Evolutionary conservation across 2,329 filamentous ascomycete genomes (phyloP).

Genomic region (Aspergillus clavatus): DNA sequence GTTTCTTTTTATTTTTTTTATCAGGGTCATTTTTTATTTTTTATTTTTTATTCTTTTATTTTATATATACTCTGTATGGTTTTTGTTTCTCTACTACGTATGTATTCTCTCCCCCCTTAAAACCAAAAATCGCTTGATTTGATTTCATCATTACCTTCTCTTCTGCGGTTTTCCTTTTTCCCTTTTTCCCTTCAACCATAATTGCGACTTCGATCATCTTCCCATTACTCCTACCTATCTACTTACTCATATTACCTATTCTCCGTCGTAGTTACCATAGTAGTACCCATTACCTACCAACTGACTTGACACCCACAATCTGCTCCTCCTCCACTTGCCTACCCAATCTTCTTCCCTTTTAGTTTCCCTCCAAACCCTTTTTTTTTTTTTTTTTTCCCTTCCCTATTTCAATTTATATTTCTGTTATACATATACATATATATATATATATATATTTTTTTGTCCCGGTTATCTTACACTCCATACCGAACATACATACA

Average conservation of each 20-base stretch:
- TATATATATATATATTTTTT: conserved; percentile 16
- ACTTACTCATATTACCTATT: conserved; percentile 1
- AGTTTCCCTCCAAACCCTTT: conserved; percentile 5
- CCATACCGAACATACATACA: conserved; percentile 1
- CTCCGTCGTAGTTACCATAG: no score
- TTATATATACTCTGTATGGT: conserved; percentile 4
- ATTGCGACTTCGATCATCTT: no score
- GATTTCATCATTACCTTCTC: not conserved
- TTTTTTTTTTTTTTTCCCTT: not conserved
- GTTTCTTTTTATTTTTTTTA: conserved; percentile 9
- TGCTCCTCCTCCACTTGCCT: conserved; percentile 2
- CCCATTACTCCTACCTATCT: no score
- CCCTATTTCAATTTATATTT: conserved; percentile 1
- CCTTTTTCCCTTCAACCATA: not conserved
- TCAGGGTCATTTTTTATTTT: conserved; percentile 3
- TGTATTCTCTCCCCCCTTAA: conserved; percentile 14
- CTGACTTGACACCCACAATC: no score
- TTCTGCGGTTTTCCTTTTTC: not conserved
- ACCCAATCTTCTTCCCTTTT: not conserved
- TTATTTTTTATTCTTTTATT: conserved; percentile 5
- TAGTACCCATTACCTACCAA: no score
- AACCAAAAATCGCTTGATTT: not conserved
- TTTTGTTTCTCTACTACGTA: conserved; percentile 8
- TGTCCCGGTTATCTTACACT: conserved; percentile 7
- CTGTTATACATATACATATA: conserved; percentile 7